Conservation (phyloP, 1,139 yeast species). For the Sugiyamaella castrensis region DNA sequence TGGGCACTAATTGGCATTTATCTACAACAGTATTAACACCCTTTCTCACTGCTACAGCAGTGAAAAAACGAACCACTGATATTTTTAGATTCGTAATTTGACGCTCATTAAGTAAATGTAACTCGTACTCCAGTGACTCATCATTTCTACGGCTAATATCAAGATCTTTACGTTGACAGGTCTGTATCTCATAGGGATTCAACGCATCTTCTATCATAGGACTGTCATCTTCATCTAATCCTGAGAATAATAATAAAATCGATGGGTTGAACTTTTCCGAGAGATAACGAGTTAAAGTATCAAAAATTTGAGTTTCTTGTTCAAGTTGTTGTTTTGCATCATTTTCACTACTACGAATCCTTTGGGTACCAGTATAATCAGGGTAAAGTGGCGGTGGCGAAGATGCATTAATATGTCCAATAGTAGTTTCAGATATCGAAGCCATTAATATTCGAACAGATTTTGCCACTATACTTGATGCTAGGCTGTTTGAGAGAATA, state of each 20-base stretch:
- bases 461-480: constrained; percentile 14
- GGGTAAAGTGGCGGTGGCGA: background rate
- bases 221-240: constrained; percentile 1
- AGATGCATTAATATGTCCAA: constrained; percentile 18
- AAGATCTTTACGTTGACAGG: constrained; percentile 1
- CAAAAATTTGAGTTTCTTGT: constrained; percentile 10
- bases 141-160: constrained; percentile 11
- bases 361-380: background rate
- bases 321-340: constrained; percentile 9
- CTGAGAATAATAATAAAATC: constrained; percentile 6
- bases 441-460: constrained; percentile 12
- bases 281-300: constrained; percentile 7
- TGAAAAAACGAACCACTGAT: constrained; percentile 17
- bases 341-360: background rate
- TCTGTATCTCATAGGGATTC: background rate
- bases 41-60: constrained; percentile 11
- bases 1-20: constrained; percentile 6
- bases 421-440: constrained; percentile 17
- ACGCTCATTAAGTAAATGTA: constrained; percentile 12
- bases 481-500: constrained; percentile 15
- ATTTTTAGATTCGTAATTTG: constrained; percentile 8
- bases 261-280: constrained; percentile 8
- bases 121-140: constrained; percentile 10
- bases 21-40: constrained; percentile 14
- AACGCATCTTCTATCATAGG: background rate